phyloP scores from a whole-genome alignment of 352 stramenopile species.

The Globisporangium apiculatum region DNA sequence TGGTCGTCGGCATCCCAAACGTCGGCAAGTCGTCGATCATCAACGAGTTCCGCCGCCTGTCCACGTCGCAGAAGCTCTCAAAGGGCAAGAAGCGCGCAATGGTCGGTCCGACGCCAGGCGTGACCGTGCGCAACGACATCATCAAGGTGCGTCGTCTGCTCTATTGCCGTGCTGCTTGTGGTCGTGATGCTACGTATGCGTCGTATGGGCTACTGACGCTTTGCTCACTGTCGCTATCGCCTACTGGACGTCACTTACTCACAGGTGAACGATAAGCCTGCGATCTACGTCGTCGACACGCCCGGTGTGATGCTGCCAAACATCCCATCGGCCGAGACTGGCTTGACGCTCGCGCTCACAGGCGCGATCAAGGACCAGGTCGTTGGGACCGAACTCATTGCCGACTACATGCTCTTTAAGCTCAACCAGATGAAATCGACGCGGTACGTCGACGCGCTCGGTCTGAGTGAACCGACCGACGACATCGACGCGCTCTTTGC shows the following conservation, averaged over 20 bases:
- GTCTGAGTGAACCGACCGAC: constrained; percentile 60
- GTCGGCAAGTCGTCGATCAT: constrained; percentile 90
- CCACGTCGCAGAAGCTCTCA: constrained; percentile 60
- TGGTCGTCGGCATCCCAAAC: constrained; percentile 87
- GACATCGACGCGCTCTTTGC: constrained; percentile 63
- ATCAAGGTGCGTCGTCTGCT: constrained; percentile 53
- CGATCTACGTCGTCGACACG: constrained; percentile 87
- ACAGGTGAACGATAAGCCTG: constrained; percentile 78
- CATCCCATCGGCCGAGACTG: constrained; percentile 68
- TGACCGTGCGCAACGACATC: constrained; percentile 84
- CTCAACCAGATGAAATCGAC: constrained; percentile 78
- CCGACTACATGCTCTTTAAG: constrained; percentile 86
- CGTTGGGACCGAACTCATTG: constrained; percentile 80
- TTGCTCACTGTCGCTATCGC: too few species aligned
- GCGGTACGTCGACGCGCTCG: constrained; percentile 71
- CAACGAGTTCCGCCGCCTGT: constrained; percentile 77
- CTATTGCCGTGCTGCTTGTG: not conserved
- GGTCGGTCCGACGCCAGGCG: constrained; percentile 75
- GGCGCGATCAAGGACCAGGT: constrained; percentile 85
- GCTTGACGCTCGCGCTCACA: constrained; percentile 79
- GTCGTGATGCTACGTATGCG: not conserved
- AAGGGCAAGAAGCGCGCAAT: constrained; percentile 77
- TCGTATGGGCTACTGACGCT: not conserved
- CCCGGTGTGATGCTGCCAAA: constrained; percentile 87
- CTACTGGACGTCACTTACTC: not conserved